Evolutionary conservation across 2,329 filamentous ascomycete species (phyloP), one percentile per base, ranked within the genome.

Genomic region (Xylaria sp.): DNA sequence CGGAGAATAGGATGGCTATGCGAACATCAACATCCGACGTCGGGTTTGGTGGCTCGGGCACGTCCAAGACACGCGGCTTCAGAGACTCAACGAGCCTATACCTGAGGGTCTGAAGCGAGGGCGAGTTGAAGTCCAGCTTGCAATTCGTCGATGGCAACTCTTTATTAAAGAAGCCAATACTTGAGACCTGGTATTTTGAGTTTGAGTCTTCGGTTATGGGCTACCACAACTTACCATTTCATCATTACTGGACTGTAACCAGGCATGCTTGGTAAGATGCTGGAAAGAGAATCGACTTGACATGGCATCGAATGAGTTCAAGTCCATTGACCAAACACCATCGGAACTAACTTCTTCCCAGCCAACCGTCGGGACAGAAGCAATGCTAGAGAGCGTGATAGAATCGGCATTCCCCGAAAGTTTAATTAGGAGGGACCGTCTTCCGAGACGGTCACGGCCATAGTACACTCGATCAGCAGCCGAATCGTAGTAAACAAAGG

Each of bases 1-100:
- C 96, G 0, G 96, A 99, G 79, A 98, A 99, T 0, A 99, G 84
- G 0, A 99, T 85, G 0, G 93, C 94, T 16, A 97, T 80, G 63
- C 86, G 86, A 21, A 87, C 83, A 71, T 85, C 82, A 10, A 71
- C 42, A n/a, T 73, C 74, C 8, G 72, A 58, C 27, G 66, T 65
- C 5, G 75, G 79, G 50, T 69, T 74, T 12, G 85, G 87, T 1
- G 88, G 88, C 54, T 83, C 76, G 0, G 92, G 92, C 5, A 97
- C 87, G 50, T 89, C 84, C 9, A 89, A 79, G 18, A 94, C 84
- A 50, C 93, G 88, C 8, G 90, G 77, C 65, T 83, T 83, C 6
- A 97, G 80, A 4, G 93, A 92, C 60, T 86, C 82, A 9, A 81
- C 79, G 13, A 96, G 82, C 60, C 85, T 84, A 9, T 82, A 74